Evolutionary conservation across 495 filamentous ascomycete genomes (phyloP).

Genomic region (Amniculicola lignicola): DNA sequence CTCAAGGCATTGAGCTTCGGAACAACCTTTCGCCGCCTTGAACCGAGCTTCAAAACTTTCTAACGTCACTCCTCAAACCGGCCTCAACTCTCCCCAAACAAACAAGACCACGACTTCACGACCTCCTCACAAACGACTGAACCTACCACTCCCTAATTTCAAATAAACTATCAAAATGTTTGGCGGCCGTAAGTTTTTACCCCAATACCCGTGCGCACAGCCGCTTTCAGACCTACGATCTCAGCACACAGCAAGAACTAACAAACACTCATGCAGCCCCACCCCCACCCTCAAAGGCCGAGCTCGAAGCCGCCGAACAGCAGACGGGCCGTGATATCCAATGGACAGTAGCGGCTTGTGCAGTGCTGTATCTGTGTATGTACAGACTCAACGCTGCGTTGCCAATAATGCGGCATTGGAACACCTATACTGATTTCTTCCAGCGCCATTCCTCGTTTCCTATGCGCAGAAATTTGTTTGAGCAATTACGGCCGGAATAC

Average conservation of each 20-base stretch:
- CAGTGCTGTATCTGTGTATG: constrained; percentile 79
- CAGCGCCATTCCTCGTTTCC: constrained; percentile 81
- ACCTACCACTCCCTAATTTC: not conserved
- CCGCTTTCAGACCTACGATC: not conserved
- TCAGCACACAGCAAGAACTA: too few relatives aligned
- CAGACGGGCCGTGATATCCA: constrained; percentile 64
- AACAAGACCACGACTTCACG: not conserved
- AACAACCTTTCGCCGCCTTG: not conserved
- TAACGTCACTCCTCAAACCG: not conserved
- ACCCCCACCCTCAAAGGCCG: constrained; percentile 30
- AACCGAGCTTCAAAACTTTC: not conserved
- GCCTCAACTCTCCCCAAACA: not conserved
- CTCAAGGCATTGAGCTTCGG: not conserved
- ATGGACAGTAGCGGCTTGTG: constrained; percentile 58
- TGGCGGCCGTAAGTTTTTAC: constrained; percentile 44
- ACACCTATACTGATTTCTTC: not conserved
- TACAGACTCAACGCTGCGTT: too few relatives aligned
- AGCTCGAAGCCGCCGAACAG: constrained; percentile 54
- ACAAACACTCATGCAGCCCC: constrained; percentile 25
- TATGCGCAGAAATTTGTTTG: constrained; percentile 73
- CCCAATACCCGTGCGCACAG: not conserved
- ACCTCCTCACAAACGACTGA: not conserved
- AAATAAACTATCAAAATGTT: constrained; percentile 41
- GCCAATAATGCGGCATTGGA: constrained; percentile 3
- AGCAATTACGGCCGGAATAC: too few relatives aligned